phyloP scores from a whole-genome alignment of 1,284 basidiomycete species.

The Malassezia psittaci region DNA sequence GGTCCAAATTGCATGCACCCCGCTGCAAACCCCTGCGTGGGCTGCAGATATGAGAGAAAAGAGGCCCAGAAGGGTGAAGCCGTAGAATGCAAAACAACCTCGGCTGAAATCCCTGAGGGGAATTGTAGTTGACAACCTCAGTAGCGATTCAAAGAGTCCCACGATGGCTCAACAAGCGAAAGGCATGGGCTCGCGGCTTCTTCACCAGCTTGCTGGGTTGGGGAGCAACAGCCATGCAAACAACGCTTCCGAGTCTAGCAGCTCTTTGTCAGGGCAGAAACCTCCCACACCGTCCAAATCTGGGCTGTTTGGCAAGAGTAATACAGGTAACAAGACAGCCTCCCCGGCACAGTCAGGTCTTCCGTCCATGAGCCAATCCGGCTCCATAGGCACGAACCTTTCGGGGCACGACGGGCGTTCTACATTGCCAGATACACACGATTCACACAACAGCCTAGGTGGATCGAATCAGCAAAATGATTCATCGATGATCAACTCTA shows the following conservation, averaged over 20 bases:
- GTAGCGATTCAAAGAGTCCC: background rate
- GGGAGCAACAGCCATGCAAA: slow-evolving; percentile 1
- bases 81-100: background rate
- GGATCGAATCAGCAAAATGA: background rate
- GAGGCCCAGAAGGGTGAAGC: background rate
- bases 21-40: background rate
- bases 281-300: background rate
- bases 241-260: background rate
- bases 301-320: background rate
- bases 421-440: background rate
- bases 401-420: background rate
- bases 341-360: background rate
- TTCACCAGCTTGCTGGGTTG: slow-evolving; percentile 12
- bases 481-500: background rate
- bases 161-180: slow-evolving; percentile 14
- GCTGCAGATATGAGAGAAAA: background rate
- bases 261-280: background rate
- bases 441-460: background rate
- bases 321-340: background rate
- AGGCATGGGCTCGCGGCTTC: slow-evolving; percentile 15
- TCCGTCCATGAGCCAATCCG: background rate
- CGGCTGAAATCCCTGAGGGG: background rate
- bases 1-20: too few species aligned
- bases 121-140: too few species aligned
- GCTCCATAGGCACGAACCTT: background rate